phyloP scores from a whole-genome alignment of 2,329 filamentous ascomycete genomes.

The Cladophialophora bantiana region DNA sequence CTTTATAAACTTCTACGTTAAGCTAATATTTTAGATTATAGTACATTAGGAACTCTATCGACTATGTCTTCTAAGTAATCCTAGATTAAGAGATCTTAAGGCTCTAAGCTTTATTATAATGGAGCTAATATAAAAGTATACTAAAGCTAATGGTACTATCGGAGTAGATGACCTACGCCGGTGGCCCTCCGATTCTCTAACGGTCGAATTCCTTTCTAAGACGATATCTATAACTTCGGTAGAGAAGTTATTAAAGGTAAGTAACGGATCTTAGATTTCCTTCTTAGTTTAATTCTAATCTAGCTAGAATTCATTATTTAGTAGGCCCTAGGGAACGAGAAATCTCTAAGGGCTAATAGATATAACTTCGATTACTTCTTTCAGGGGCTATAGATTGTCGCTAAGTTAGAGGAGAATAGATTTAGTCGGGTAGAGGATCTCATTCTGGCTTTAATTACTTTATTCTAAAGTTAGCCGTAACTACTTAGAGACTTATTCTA shows the following conservation, averaged over 20 bases:
- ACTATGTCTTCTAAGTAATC: not conserved
- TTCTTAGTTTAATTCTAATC: not conserved
- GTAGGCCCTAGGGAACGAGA: not conserved
- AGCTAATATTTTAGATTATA: constrained; percentile 10
- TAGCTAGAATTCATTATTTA: not conserved
- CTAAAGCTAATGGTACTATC: constrained; percentile 45
- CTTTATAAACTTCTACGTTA: constrained; percentile 3
- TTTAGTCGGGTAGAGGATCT: not conserved
- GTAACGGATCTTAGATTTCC: constrained; percentile 19
- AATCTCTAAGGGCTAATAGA: not conserved
- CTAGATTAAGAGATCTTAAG: constrained; percentile 30
- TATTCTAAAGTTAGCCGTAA: not conserved
- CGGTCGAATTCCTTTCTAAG: constrained; percentile 45
- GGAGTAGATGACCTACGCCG: constrained; percentile 45
- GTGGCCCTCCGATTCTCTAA: constrained; percentile 43
- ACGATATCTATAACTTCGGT: constrained; percentile 42
- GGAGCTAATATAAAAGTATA: constrained; percentile 48
- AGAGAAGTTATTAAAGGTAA: constrained; percentile 42
- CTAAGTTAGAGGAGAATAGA: not conserved
- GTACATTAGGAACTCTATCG: constrained; percentile 10
- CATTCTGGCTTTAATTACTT: not conserved
- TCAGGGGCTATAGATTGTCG: not conserved
- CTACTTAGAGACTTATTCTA: not conserved
- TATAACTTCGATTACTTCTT: not conserved
- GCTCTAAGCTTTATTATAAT: constrained; percentile 43